A percentile compares a stretch with the other conserved stretches of the same genome.
Conservation (phyloP, 108 stramenopile species). For the Nitzschia palea region DNA sequence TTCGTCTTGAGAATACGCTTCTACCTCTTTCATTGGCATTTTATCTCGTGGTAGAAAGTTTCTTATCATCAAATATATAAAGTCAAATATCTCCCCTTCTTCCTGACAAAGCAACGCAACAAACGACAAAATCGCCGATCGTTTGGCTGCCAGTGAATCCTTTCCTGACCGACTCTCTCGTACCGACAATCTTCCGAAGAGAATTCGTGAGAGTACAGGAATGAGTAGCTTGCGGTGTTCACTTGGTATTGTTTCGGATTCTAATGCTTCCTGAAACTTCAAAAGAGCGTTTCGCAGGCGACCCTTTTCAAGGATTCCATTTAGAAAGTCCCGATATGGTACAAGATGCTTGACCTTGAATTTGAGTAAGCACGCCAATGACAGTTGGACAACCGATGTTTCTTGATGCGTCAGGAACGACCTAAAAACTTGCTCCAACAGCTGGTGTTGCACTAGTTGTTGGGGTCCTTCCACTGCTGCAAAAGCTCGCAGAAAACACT, state of each 20-base stretch:
- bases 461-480: conserved; percentile 72
- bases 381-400: conserved; percentile 47
- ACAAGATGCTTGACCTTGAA: conserved; percentile 64
- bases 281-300: conserved; percentile 70
- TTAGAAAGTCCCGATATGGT: conserved; percentile 56
- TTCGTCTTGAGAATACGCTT: conserved; percentile 22
- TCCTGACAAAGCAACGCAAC: conserved; percentile 60
- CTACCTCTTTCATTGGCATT: conserved; percentile 30
- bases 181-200: conserved; percentile 76
- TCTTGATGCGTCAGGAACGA: conserved; percentile 70
- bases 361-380: conserved; percentile 59
- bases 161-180: conserved; percentile 54
- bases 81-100: conserved; percentile 63
- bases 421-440: conserved; percentile 55
- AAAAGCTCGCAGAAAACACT: conserved; percentile 72
- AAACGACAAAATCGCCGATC: conserved; percentile 80
- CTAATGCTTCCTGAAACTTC: conserved; percentile 52
- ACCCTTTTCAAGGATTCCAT: conserved; percentile 56
- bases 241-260: conserved; percentile 41
- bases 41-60: conserved; percentile 51
- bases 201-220: conserved; percentile 64
- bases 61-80: conserved; percentile 78
- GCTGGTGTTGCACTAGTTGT: conserved; percentile 68
- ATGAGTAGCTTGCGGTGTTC: conserved; percentile 60
- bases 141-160: conserved; percentile 72